Base-by-base conservation (phyloP, 164 flowering plant species). In the Cinnamomum micranthum region DNA sequence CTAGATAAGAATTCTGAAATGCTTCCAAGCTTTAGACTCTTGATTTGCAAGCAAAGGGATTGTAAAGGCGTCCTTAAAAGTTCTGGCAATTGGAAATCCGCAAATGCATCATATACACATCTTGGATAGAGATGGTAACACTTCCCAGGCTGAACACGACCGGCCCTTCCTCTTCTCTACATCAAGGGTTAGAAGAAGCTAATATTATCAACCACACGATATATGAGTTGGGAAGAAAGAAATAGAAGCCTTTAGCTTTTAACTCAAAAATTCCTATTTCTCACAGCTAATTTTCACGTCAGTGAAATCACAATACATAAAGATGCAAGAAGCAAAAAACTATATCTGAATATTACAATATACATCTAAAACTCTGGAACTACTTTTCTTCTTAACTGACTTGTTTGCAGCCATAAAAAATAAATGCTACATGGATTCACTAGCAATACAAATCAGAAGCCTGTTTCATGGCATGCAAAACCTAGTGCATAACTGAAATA, bases 81-180 rank as follows among this genome's bases (percentile, higher is more conserved):
- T 84, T 95, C 98, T 50, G 99, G 99, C 76, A 93, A 81, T 72
- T 93, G 99, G 82, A 89, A 87, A 51, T 95, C 98, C 11, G 91
- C 86, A 86, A 95, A 95, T 75, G 97, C 90, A 77, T 91, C 92
- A 87, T 87, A 88, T 12, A 95, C 97, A 77, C 98, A 92, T 84
- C 87, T 87, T 67, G 99, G 99, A 80, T 92, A 95, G 58, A 95
- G 92, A 86, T 88, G 97, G 78, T 87, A 95, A 80, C 98, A 95
- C 80, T 92, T 93, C 68, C 99, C 97, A 23, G 97, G 91, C 83
- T 90, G 99, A 77, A 95, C 94, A 77, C 98, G 97, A 47, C 99
- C 99, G 76, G 97, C 98, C 80, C 99, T 88, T 85, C 99, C 99
- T 88, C 97, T 87, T 89, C 99, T 88, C 98, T 95, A 77, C 70